Base-by-base conservation (phyloP, 2,329 filamentous ascomycete species). In the Venturia carpophila region DNA sequence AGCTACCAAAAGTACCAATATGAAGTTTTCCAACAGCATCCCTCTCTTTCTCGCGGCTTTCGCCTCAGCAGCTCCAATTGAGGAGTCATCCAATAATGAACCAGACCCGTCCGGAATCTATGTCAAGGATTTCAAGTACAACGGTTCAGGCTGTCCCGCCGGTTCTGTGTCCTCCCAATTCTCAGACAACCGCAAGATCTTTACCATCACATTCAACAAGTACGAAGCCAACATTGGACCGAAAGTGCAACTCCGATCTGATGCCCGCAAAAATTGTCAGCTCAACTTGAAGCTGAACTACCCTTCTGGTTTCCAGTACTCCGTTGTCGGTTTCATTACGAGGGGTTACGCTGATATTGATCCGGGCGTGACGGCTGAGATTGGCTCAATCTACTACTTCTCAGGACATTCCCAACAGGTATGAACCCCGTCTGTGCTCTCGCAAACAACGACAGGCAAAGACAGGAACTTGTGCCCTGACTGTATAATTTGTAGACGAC, bases 341-440 rank as follows among this genome's bases (percentile, higher is more conserved):
- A 79, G 80, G 69, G 81, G 81, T 63, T 82, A 82, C 68, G 78
- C 78, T 62, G 69, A 73, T 67, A 75, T 83, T 62, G 75, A 80
- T 43, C 71, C 73, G 67, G 79, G 78, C 39, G 75, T 82, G 62
- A 77, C 72, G 5, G 81, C 80, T 61, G 77, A 75, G 24, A 76
- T 80, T 69, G 80, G 80, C 73, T 80, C 80, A 17, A 82, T 78
- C 42, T 83, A 83, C 74, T 83, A 82, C 73, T 83, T 83, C 74
- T 80, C 80, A 60, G 80, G 81, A 47, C 71, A 75, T 60, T 73
- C 70, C 41, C 69, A 71, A 42, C 78, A 80, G 75, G 78, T 76
- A 72, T 66, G 69, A 42, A 5, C 17, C 24, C 30, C 55, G 30
- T 56, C 56, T 3, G 15, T 6, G n/a, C 4, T 17, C 24, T 15